Base-by-base conservation (phyloP, 2,329 filamentous ascomycete genomes). In the Cercospora citrullina region DNA sequence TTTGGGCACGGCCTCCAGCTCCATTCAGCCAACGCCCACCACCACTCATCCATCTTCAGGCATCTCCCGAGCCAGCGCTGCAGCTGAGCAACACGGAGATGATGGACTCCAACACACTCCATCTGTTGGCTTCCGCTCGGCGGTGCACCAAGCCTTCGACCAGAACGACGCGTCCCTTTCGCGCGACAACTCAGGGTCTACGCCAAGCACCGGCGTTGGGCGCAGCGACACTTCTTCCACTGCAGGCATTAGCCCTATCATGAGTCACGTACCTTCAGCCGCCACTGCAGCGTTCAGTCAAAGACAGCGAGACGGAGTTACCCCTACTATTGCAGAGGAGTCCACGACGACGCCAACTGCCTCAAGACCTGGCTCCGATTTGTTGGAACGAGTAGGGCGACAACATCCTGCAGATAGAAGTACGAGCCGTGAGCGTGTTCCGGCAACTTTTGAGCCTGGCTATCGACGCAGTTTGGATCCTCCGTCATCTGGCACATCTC, bases 91-190 rank as follows among this genome's bases (percentile, higher is more conserved):
- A 26, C 60, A 69, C 48, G 66, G 68, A 45, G 39, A 68, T n/a
- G 62, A 65, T 39, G 58, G 48, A 36, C 76, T 87, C n/a, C 81
- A 84, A 6, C 84, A 85, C 69, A 83, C 86, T 69, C 81, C 83
- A 3, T 73, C 72, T 42, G 53, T 65, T 6, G 74, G 86, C n/a
- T 87, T 87, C 73, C 80, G 79, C 26, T 75, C 73, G 14, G 85
- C 87, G 14, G 89, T 91, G 4, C 82, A 90, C 72, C 86, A 89
- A 75, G 89, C 89, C 16, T 91, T 91, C 74, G 87, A 90, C 73
- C 82, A 84, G 57, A 81, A 79, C 28, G 84, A 87, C 69, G 86
- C 83, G 9, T 84, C 85, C 3, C 84, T 83, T 51, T 85, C 85
- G 39, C 79, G 79, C 64, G 79, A 77, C n/a, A 82, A 81, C 63